These are phyloP conservation scores for Cryphonectria radicalis DNA, from an alignment of 2,329 filamentous ascomycete species.

Conservation along the genomic window DNA sequence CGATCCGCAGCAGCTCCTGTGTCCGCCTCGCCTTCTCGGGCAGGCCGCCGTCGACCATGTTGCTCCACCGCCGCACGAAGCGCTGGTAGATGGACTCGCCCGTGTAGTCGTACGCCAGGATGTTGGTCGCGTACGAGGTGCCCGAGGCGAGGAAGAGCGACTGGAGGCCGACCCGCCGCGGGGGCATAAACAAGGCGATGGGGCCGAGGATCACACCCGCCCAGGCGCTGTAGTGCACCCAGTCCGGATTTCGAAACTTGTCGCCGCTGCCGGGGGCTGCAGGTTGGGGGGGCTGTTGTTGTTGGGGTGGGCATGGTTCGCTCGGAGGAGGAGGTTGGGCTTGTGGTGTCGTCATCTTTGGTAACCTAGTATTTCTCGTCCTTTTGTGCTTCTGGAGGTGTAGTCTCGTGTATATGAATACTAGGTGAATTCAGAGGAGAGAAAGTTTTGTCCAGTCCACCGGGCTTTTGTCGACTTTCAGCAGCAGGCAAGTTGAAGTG, in stretches of 20 bases:
- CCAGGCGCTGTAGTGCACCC: constrained; percentile 53
- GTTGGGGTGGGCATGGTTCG: constrained; percentile 6
- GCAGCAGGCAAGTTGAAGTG: background rate
- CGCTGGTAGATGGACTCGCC: constrained; percentile 57
- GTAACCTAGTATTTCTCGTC: background rate
- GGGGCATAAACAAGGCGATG: constrained; percentile 55
- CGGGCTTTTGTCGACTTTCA: background rate
- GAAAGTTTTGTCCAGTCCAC: background rate
- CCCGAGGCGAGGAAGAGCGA: constrained; percentile 54
- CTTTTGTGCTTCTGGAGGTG: background rate
- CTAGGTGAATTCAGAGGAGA: background rate
- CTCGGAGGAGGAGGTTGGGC: constrained; percentile 15
- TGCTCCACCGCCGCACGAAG: constrained; percentile 47
- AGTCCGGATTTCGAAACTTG: constrained; percentile 35
- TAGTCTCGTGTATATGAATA: background rate
- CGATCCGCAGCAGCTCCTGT: constrained; percentile 52
- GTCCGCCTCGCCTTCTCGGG: constrained; percentile 58
- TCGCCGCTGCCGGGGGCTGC: background rate
- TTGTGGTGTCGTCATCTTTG: constrained; percentile 27
- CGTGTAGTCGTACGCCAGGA: constrained; percentile 61
- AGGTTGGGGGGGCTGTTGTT: constrained; percentile 3
- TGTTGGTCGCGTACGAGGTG: constrained; percentile 58
- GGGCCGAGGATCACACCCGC: constrained; percentile 53
- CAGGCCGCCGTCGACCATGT: constrained; percentile 57
- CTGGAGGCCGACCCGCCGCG: constrained; percentile 56